Evolutionary conservation across 1,139 yeast species (phyloP).

Genomic region (Lodderomyces metapsilosis): DNA sequence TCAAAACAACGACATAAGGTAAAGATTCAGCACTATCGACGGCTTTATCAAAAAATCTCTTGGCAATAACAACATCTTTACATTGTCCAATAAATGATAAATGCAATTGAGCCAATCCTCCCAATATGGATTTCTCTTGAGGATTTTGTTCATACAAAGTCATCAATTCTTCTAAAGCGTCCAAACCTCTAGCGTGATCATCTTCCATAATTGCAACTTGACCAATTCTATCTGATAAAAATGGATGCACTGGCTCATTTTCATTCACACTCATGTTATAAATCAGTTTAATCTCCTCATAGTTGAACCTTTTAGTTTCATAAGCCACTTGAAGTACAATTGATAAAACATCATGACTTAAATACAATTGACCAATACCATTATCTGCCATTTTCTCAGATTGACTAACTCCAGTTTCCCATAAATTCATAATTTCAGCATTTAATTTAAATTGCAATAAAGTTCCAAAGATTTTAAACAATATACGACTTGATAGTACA

Average conservation of each 20-base stretch:
- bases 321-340: slow-evolving; percentile 69
- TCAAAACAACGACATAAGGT: slow-evolving; percentile 71
- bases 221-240: slow-evolving; percentile 38
- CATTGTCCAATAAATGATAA: slow-evolving; percentile 80
- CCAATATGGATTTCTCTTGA: slow-evolving; percentile 19
- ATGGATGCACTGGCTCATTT: slow-evolving; percentile 20
- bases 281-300: slow-evolving; percentile 50
- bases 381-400: slow-evolving; percentile 13
- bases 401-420: slow-evolving; percentile 46
- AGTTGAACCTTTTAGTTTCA: slow-evolving; percentile 57
- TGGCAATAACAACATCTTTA: slow-evolving; percentile 70
- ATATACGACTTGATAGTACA: slow-evolving; percentile 23
- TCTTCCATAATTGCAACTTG: slow-evolving; percentile 40
- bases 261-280: slow-evolving; percentile 35
- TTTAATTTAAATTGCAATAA: slow-evolving; percentile 30
- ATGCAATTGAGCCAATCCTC: slow-evolving; percentile 57
- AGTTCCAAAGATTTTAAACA: slow-evolving; percentile 27
- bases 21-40: slow-evolving; percentile 49
- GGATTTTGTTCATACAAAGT: slow-evolving; percentile 24
- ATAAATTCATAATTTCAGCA: slow-evolving; percentile 36
- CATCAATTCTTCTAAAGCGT: slow-evolving; percentile 39
- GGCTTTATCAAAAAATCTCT: slow-evolving; percentile 72
- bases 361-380: slow-evolving; percentile 26
- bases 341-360: slow-evolving; percentile 63
- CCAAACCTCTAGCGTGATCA: slow-evolving; percentile 41